Base-by-base conservation (phyloP, 352 stramenopile genomes). In the Phytopythium chamaehyphon region DNA sequence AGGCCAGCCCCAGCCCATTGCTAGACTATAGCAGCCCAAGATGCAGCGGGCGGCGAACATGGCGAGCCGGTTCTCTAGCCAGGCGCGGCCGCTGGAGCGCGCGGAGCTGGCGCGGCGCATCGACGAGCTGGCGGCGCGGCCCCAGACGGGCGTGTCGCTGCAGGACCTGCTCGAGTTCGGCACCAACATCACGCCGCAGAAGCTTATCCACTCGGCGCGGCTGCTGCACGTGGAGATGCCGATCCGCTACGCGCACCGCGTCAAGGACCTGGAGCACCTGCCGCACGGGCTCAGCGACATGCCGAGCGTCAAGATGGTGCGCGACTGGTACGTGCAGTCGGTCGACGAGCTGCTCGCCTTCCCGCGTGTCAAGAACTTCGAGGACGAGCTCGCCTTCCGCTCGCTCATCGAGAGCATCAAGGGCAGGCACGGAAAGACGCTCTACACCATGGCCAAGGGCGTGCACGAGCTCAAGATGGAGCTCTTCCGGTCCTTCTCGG, bases 371-470 rank as follows among this genome's bases (percentile, higher is more conserved):
- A 73, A 90, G 66, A 93, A 66, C 48, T 88, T 78, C 26, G 75
- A 88, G 45, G 78, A 97, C 36, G 93, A 99, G 72, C 64, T 90
- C 45, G 60, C 71, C 6, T 99, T 99, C 68, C 86, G 90, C 3
- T 61, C 84, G 38, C 76, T 99, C 22, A 87, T 99, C 23, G 89
- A 98, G 63, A 92, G 80, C 50, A 98, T 99, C 57, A 99, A 99
- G 72, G 83, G 96, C 35, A 73, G 96, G 12, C 97, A 99, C 74
- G 95, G 88, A n/a, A 85, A 89, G 31, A 98, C 98, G 23, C 81
- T 99, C 12, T 97, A 99, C 35, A 99, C 98, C 21, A 99, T 99
- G 95, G 97, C 98, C n/a, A 95, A 96, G 52, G 97, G 96, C 35
- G 95, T 98, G 8, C 97, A 98, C 62, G 94, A 99, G 81, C 90